Evolutionary conservation across 257 asterid species (phyloP), one percentile per base, ranked within the genome.

Genomic region (Fraxinus pennsylvanica): DNA sequence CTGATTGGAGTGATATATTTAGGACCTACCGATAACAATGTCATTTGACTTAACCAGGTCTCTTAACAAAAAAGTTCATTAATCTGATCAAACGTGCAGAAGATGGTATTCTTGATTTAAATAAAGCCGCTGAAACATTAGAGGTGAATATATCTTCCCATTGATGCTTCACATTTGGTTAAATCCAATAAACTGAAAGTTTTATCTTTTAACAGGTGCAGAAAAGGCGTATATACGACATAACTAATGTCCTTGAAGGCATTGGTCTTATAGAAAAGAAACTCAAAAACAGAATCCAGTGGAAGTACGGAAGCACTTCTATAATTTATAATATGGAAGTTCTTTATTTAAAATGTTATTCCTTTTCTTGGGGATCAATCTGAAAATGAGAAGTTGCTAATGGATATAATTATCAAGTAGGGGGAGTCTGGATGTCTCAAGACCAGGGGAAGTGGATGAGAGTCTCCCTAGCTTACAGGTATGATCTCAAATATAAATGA

Each of bases 241-340:
- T 96, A 87, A 96, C 99, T 78, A 92, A 93, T 87, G 97, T 92
- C 80, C 96, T 96, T 80, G 97, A 92, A 89, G 98, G 97, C 90
- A 87, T 92, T 85, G 99, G 99, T 65, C 95, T 96, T 75, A 92
- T 92, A 83, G 99, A 96, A 76, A 96, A 92, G 93, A 96, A 89
- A 84, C 90, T 92, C 84, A 96, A 93, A 86, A 93, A 96, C 92
- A 90, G 96, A 85, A 93, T 96, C 66, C 97, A 96, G 82, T 96
- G 98, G 98, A 96, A 93, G 99, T 96, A 93, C 78, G 97, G 61
- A 75, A 67, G 71, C 25, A 68, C 78, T 78, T 72, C 0, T 73
- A 21, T 66, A 61, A 65, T 32, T 78, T 57, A 63, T 75, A 38
- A 52, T 35, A 50, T 47, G 71, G 33, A 30, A 43, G 22, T 9